Percentiles rank a stretch among this genome's conserved stretches.
Conservation (phyloP, 1,139 yeast genomes). For the Meyerozyma athensensis region DNA sequence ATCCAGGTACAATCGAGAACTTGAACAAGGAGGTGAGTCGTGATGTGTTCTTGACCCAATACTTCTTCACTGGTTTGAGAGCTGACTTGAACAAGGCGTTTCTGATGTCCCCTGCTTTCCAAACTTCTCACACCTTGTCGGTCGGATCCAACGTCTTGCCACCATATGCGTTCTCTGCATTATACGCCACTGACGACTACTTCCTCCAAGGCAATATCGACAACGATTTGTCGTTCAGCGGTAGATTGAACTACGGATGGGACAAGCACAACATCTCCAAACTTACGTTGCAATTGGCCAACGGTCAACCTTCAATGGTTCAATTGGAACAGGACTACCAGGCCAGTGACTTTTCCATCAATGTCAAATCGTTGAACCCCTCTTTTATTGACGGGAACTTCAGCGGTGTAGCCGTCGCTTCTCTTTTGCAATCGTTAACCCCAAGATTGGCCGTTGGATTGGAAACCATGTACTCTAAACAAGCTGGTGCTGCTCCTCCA, state of each 20-base stretch:
- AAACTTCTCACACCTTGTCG: constrained; percentile 91
- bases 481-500: constrained; percentile 71
- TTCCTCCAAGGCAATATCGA: constrained; percentile 91
- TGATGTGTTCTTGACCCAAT: constrained; percentile 86
- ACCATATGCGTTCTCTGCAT: constrained; percentile 86
- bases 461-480: constrained; percentile 87
- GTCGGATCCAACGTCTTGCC: constrained; percentile 86
- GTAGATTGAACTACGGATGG: constrained; percentile 93
- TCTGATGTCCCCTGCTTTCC: constrained; percentile 90
- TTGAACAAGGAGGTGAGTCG: constrained; percentile 88
- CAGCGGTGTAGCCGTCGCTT: constrained; percentile 84
- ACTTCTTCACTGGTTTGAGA: constrained; percentile 91
- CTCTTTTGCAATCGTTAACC: constrained; percentile 84
- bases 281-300: constrained; percentile 82
- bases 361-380: constrained; percentile 90
- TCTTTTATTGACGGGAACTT: constrained; percentile 64
- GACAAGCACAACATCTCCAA: constrained; percentile 73
- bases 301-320: constrained; percentile 89
- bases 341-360: constrained; percentile 82
- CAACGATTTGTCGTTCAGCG: constrained; percentile 79
- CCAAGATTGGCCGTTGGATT: constrained; percentile 83
- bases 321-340: constrained; percentile 96
- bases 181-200: constrained; percentile 81
- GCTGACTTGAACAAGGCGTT: constrained; percentile 95
- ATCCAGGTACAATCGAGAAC: constrained; percentile 96